phyloP scores from a whole-genome alignment of 352 stramenopile genomes.

The Stephanocyclus meneghinianus region DNA sequence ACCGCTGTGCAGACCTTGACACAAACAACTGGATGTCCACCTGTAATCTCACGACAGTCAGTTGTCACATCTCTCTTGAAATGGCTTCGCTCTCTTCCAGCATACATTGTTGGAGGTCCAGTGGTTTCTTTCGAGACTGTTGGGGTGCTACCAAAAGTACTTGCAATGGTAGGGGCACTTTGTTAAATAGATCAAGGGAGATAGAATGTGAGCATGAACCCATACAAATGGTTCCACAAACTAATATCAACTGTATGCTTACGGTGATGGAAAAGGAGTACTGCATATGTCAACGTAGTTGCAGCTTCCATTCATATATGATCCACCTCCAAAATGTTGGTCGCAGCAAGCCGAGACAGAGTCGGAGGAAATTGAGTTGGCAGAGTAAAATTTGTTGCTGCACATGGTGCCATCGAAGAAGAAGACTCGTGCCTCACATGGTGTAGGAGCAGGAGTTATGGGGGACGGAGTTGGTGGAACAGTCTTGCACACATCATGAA shows the following conservation, averaged over 20 bases:
- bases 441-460: too few relatives aligned
- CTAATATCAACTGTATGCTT: too few relatives aligned
- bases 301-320: too few relatives aligned
- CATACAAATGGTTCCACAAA: too few relatives aligned
- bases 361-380: too few relatives aligned
- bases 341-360: too few relatives aligned
- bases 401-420: too few relatives aligned
- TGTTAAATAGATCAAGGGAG: background rate
- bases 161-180: background rate
- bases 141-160: background rate
- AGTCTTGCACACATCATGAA: constrained; percentile 2
- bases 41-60: constrained; percentile 10
- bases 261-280: background rate
- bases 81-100: background rate
- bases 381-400: too few relatives aligned
- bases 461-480: background rate
- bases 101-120: constrained; percentile 3
- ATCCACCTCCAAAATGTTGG: too few relatives aligned
- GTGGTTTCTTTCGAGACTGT: background rate
- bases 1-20: constrained; percentile 10
- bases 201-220: too few relatives aligned
- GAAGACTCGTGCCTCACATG: too few relatives aligned
- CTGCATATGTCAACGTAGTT: constrained; percentile 7
- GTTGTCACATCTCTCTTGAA: background rate
- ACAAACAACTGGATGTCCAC: constrained; percentile 10